Evolutionary conservation across 352 stramenopile genomes (phyloP), one percentile per base, ranked within the genome.

Genomic region (Phytophthora tubulina): DNA sequence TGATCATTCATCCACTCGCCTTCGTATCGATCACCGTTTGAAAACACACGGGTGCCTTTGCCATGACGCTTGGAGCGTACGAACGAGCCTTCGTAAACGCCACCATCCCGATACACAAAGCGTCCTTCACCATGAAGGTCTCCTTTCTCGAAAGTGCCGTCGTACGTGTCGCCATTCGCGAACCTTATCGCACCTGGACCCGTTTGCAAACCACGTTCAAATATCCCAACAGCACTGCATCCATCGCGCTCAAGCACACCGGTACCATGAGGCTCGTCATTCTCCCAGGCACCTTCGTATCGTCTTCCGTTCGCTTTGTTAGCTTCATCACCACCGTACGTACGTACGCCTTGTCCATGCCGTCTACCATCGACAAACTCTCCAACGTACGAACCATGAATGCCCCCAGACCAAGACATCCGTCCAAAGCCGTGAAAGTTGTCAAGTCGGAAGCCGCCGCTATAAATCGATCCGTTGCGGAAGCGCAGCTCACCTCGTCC

Each of bases 281-380:
- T 67, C 8, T 53, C 42, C 86, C 85, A 96, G 21, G 87, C 70
- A 41, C 89, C 89, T 63, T 96, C 87, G 62, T 95, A 96, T 35
- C 63, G 63, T 44, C 63, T 51, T 30, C n/a, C 64, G 9, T 55
- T 66, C 31, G 8, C 32, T 32, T 56, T 67, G 11, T 79, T 80
- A 10, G 51, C 58, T 51, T 73, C 71, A 0, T 70, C 49, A 8
- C 75, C 74, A 21, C 77, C 80, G 69, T 91, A 95, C 30, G 84
- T 72, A 6, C 89, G 84, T 9, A 83, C 54, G 14, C 87, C 89
- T 49, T 86, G 82, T 50, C 89, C 89, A 32, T 93, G 82, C 0
- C 85, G 78, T 53, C 75, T 78, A 5, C 85, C 85, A 44, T 80
- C 73, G 10, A 73, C 67, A 53, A 82, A 96, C 13, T 90, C 81